Percentiles rank a stretch among this genome's conserved stretches.
These are phyloP conservation scores for Tulasnella sp. DNA, from an alignment of 768 basidiomycete species.

Conservation along the genomic window DNA sequence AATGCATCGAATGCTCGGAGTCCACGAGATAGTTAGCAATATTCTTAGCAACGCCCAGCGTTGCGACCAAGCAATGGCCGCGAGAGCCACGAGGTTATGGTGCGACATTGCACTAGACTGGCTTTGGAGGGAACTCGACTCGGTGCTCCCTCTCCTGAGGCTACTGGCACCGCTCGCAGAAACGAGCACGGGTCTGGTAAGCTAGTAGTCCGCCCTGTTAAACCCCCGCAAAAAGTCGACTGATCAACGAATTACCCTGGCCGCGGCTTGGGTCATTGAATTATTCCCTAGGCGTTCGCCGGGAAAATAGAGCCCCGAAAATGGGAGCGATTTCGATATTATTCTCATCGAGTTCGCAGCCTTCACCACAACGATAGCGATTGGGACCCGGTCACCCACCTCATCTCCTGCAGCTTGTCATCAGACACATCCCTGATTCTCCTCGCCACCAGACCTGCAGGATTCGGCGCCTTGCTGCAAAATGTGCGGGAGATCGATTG, in stretches of 20 bases:
- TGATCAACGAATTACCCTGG: not conserved
- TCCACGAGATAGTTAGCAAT: not conserved
- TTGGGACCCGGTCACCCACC: not conserved
- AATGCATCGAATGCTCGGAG: not conserved
- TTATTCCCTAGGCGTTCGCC: not conserved
- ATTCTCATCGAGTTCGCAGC: not conserved
- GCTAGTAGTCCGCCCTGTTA: not conserved
- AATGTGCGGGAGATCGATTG: not conserved
- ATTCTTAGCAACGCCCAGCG: not conserved
- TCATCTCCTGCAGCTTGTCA: not conserved
- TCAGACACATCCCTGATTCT: not conserved
- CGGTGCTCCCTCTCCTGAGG: conserved; percentile 8
- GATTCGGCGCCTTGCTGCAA: not conserved
- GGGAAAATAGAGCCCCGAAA: not conserved
- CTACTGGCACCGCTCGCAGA: not conserved
- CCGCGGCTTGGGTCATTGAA: not conserved
- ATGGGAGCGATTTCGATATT: not conserved
- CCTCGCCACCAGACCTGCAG: not conserved
- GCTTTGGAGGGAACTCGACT: conserved; percentile 12
- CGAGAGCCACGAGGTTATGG: not conserved
- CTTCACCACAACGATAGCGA: not conserved
- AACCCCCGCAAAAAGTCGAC: not conserved
- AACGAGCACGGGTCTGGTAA: not conserved
- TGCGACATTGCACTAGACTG: conserved; percentile 9
- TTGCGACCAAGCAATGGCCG: conserved; percentile 6